A percentile compares a stretch with the other conserved stretches of the same genome.
Conservation (phyloP, 176 grass and related monocot species). For the Panicum miliaceum region DNA sequence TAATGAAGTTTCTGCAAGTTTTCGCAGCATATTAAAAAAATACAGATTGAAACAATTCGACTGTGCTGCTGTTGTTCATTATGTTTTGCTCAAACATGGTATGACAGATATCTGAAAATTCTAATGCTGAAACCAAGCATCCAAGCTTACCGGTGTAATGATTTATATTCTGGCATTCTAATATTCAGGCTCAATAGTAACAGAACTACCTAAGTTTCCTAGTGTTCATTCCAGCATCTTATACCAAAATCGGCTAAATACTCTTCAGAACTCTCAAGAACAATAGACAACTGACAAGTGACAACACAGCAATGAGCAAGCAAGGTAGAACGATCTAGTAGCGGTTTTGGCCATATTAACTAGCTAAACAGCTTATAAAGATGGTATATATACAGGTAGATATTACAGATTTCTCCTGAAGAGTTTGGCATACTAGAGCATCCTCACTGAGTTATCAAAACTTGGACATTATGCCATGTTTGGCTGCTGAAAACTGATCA, state of each 20-base stretch:
- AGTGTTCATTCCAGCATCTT: background rate
- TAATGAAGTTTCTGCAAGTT: background rate
- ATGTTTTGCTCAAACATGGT: background rate
- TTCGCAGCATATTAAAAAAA: background rate
- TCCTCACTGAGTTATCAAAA: constrained; percentile 12
- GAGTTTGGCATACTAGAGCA: constrained; percentile 21
- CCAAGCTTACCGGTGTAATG: background rate
- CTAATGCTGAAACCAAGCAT: background rate
- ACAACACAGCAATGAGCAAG: background rate
- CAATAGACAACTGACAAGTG: background rate
- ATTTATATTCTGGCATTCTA: background rate
- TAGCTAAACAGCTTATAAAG: background rate
- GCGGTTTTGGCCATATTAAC: constrained; percentile 13
- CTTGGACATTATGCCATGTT: constrained; percentile 9
- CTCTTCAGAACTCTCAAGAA: background rate
- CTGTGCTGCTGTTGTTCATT: background rate
- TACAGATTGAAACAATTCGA: background rate
- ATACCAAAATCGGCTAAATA: constrained; percentile 6
- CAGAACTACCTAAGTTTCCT: background rate
- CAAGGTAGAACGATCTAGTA: constrained; percentile 1
- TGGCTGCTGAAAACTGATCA: constrained; percentile 27
- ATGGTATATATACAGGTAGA: constrained; percentile 48
- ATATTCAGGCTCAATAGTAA: background rate
- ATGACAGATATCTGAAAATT: background rate
- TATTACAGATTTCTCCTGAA: background rate